Evolutionary conservation across 2,329 filamentous ascomycete genomes (phyloP), one percentile per base, ranked within the genome.

Genomic region (Hansfordia pulvinata): DNA sequence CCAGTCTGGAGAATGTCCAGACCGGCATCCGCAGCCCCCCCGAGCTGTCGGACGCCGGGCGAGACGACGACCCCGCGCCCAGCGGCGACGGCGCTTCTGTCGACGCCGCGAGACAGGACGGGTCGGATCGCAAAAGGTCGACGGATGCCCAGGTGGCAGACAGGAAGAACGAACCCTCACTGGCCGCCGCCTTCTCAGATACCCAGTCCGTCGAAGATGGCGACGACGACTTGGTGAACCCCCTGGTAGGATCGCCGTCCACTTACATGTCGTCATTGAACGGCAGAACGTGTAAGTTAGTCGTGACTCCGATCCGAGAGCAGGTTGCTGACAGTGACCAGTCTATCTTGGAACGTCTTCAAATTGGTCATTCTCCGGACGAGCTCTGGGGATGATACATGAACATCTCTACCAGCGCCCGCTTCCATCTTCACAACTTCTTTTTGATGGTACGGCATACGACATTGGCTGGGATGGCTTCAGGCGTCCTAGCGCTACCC

Each of bases 301-400:
- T 5, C 2, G 3, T 7, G 19, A 11, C 8, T 7, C 11, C 17
- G 4, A 29, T 28, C n/a, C n/a, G n/a, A n/a, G n/a, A n/a, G n/a
- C n/a, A n/a, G n/a, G n/a, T n/a, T n/a, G 21, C 24, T 37, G 33
- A 25, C 31, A 12, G 11, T 24, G 25, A 11, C 6, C 12, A 66
- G 62, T 54, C 29, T 69, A 67, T 30, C 49, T 69, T 7, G 64
- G 64, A 2, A 62, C 61, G 2, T 68, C 64, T 0, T 69, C 65
- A 2, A 69, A 65, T 24, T 69, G 65, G 65, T 62, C 63, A 0
- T 69, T 69, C 26, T 55, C 55, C 15, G 49, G 63, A 6, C 54
- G 58, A 11, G 53, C 67, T 2, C 45, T 69, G n/a, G 53, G 48
- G 15, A 50, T 66, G 27, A 54, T 56, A 0, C 57, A 67, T 25